phyloP scores from a whole-genome alignment of 1,284 basidiomycete species.

The Cutaneotrichosporon mucoides region DNA sequence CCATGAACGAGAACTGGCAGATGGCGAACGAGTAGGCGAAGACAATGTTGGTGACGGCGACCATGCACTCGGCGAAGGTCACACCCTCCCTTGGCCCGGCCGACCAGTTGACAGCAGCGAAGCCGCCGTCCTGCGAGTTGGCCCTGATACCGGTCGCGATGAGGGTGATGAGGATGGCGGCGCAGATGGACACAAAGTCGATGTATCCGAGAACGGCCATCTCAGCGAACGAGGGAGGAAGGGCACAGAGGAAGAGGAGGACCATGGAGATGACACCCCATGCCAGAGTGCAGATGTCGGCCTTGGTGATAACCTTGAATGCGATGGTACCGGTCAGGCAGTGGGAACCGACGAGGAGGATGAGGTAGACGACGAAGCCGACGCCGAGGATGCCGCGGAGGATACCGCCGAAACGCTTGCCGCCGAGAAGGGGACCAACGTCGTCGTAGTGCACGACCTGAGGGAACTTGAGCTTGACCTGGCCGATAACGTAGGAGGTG shows the following conservation, averaged over 20 bases:
- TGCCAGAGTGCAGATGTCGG: constrained; percentile 8
- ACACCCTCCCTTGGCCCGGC: constrained; percentile 28
- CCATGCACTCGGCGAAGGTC: constrained; percentile 30
- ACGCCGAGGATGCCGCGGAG: constrained; percentile 4
- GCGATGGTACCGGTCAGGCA: constrained; percentile 18
- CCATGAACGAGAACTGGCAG: constrained; percentile 21
- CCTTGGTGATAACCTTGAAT: constrained; percentile 12
- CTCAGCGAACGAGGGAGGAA: constrained; percentile 20
- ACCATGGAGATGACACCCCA: constrained; percentile 18
- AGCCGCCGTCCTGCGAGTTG: constrained; percentile 8
- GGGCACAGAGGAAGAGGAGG: constrained; percentile 14
- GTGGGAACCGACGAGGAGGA: constrained; percentile 17
- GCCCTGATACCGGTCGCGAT: constrained; percentile 33
- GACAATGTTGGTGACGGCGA: constrained; percentile 33
- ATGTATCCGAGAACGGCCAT: constrained; percentile 40
- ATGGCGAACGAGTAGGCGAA: constrained; percentile 33
- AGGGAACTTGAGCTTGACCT: constrained; percentile 22
- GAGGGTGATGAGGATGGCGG: constrained; percentile 33
- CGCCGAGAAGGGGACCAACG: constrained; percentile 13
- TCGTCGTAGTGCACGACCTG: constrained; percentile 19
- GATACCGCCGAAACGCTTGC: constrained; percentile 1
- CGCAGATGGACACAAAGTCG: constrained; percentile 35
- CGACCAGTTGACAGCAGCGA: constrained; percentile 30
- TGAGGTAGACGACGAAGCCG: constrained; percentile 14
- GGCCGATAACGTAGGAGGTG: constrained; percentile 18